A percentile compares a stretch with the other conserved stretches of the same genome.
phyloP scores from a whole-genome alignment of 495 filamentous ascomycete genomes.

The Talaromyces ruber region DNA sequence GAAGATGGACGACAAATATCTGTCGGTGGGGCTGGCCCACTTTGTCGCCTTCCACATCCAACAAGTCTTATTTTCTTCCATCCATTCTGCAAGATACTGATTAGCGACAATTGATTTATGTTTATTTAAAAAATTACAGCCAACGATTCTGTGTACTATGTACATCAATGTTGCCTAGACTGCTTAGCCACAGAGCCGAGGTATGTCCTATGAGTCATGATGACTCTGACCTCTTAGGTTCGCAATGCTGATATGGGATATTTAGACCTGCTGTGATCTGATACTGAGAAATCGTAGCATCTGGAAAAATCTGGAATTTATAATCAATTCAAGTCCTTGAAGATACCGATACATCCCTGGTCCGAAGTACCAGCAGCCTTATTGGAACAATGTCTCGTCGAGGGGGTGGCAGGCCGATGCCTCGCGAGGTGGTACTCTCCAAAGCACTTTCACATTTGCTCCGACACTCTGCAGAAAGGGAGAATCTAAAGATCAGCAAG shows the following conservation, averaged over 20 bases:
- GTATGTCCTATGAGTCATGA: neutral
- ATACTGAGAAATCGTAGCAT: neutral
- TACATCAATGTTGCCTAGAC: neutral
- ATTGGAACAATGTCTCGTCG: conserved; percentile 3
- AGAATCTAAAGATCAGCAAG: conserved; percentile 63
- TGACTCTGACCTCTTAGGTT: neutral
- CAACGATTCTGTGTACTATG: neutral
- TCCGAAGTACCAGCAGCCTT: neutral
- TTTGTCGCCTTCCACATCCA: neutral
- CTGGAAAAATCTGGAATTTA: neutral
- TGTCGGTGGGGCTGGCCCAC: neutral
- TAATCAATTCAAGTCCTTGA: no score
- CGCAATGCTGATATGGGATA: neutral
- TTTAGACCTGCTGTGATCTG: neutral
- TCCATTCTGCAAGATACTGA: neutral
- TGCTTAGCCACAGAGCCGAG: neutral
- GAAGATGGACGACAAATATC: neutral
- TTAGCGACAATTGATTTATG: neutral
- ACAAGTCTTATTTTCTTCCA: neutral
- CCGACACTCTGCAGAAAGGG: conserved; percentile 73
- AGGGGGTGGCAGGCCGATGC: neutral
- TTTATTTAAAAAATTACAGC: neutral
- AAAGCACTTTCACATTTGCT: conserved; percentile 74
- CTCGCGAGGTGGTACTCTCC: conserved; percentile 58
- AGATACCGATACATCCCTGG: neutral